Evolutionary conservation across 441 rosid species (phyloP).

Genomic region (Hura crepitans): DNA sequence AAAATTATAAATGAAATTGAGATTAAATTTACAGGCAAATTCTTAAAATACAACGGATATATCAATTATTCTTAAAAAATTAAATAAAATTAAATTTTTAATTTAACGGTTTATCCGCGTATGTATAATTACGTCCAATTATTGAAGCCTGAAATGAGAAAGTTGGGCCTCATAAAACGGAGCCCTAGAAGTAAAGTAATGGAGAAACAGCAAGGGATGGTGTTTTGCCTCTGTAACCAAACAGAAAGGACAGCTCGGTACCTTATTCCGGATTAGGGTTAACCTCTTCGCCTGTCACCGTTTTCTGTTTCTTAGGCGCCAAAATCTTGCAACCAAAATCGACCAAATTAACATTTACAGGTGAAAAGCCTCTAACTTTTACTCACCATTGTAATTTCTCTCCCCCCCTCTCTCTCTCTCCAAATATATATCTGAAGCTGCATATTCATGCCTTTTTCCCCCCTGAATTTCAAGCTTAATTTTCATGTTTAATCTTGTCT

Average conservation of each 20-base stretch:
- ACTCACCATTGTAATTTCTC: not conserved
- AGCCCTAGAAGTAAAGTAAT: not conserved
- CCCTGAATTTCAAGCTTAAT: not conserved
- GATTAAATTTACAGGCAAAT: too few relatives aligned
- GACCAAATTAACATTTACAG: conserved; percentile 4
- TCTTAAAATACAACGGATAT: too few relatives aligned
- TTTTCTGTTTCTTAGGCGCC: conserved; percentile 35
- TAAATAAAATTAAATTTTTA: too few relatives aligned
- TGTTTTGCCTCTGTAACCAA: conserved; percentile 47
- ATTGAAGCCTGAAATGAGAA: not conserved
- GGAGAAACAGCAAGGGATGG: not conserved
- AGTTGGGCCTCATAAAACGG: not conserved
- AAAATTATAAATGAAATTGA: too few relatives aligned
- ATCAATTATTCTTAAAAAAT: too few relatives aligned
- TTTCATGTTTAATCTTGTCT: not conserved
- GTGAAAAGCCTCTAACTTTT: conserved; percentile 4
- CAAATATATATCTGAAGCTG: not conserved
- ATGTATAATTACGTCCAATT: too few relatives aligned
- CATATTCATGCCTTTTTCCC: not conserved
- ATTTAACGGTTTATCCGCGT: too few relatives aligned
- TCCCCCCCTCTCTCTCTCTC: not conserved
- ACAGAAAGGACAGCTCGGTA: conserved; percentile 27
- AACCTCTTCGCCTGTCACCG: conserved; percentile 32
- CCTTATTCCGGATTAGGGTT: conserved; percentile 62
- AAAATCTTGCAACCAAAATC: conserved; percentile 29